Evolutionary conservation across 192 early-diverging fungal genomes (phyloP).

Genomic region (Nowakowskiella sp.): DNA sequence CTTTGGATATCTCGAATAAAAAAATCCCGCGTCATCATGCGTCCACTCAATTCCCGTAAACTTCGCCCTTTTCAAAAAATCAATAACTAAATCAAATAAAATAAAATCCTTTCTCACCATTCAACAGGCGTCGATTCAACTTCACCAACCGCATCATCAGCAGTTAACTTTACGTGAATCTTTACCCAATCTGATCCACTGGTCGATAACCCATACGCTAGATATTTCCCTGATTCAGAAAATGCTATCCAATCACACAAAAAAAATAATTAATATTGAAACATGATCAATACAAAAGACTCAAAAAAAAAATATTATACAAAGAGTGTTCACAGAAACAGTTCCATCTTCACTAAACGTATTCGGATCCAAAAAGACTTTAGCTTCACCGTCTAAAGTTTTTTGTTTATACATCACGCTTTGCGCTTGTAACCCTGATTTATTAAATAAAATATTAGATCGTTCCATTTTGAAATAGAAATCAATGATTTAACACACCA

Average conservation of each 20-base stretch:
- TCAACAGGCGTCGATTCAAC: conserved; percentile 31
- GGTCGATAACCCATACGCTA: conserved; percentile 35
- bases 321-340: conserved; percentile 43
- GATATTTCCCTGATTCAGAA: neutral
- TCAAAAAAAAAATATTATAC: conserved; percentile 49
- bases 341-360: conserved; percentile 52
- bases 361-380: conserved; percentile 48
- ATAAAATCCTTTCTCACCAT: conserved; percentile 9
- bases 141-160: conserved; percentile 23
- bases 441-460: too few species aligned
- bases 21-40: conserved; percentile 64
- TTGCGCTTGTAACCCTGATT: conserved; percentile 52
- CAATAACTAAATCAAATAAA: neutral
- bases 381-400: conserved; percentile 30
- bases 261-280: conserved; percentile 1
- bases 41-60: conserved; percentile 51
- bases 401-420: conserved; percentile 48
- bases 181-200: conserved; percentile 63
- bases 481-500: too few species aligned
- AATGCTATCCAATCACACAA: neutral
- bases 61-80: conserved; percentile 43
- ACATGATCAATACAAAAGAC: conserved; percentile 33
- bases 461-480: too few species aligned
- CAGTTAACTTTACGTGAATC: conserved; percentile 36
- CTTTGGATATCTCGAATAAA: conserved; percentile 52